Percentiles rank a stretch among this genome's conserved stretches.
phyloP scores from a whole-genome alignment of 1,284 basidiomycete genomes.

The Ganoderma boninense region DNA sequence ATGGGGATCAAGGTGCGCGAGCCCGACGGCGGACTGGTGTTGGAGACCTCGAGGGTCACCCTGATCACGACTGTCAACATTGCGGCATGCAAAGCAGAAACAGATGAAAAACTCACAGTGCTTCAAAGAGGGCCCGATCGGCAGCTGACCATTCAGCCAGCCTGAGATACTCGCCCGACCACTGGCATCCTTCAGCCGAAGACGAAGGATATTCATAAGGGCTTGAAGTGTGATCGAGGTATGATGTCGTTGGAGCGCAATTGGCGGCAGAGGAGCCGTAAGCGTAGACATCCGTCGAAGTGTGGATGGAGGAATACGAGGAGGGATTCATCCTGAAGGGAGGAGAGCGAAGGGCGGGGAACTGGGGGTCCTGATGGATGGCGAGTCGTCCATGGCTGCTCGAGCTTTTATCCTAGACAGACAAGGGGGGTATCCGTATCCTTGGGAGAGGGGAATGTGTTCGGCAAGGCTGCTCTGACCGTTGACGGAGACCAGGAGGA shows the following conservation, averaged over 20 bases:
- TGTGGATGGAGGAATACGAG: background rate
- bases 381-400: background rate
- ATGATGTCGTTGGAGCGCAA: background rate
- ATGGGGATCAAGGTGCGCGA: background rate
- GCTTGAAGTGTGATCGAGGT: background rate
- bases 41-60: background rate
- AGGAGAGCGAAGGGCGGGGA: background rate
- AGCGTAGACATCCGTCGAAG: background rate
- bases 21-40: background rate
- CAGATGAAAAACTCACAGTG: background rate
- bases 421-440: background rate
- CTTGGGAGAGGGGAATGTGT: background rate
- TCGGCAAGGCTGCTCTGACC: background rate
- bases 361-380: background rate
- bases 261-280: background rate
- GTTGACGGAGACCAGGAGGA: slow-evolving; percentile 1
- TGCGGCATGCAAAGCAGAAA: fast-evolving
- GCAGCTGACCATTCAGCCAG: background rate
- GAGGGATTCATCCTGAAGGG: background rate
- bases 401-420: background rate
- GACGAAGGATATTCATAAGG: background rate
- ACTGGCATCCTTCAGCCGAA: background rate
- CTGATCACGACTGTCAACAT: background rate
- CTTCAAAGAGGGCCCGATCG: background rate
- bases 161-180: background rate